Base-by-base conservation (phyloP, 176 grass and related monocot species). In the Aegilops umbellulata region DNA sequence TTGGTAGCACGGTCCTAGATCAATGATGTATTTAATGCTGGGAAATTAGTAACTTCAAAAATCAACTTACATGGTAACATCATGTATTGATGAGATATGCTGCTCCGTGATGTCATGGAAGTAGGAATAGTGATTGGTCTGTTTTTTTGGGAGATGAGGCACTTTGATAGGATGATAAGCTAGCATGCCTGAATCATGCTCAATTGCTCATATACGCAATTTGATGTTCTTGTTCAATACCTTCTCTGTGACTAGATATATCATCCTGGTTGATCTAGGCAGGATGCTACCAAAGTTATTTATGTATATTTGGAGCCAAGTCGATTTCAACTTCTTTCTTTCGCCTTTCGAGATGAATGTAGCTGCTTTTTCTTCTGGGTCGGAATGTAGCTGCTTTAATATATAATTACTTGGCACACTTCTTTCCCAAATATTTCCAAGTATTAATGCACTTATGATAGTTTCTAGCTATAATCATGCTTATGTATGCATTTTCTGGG, bases 401-500 rank as follows among this genome's bases (percentile, higher is more conserved):
- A 61, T 42, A 22, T 30, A 47, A 1, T 61, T 60, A 16, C 26
- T 41, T 72, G 25, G 1, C 51, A 61, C 6, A 26, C 32, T 83
- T 82, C 47, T 55, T 13, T 74, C 8, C 8, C 8, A 66, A 22
- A 27, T 82, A 17, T 76, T 69, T 67, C 34, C 5, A 12, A 76
- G 73, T 81, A 19, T 65, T 76, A 34, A 79, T 73, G 29, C 17
- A 60, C 65, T 23, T 10, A 3, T 6, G 74, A 44, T 25, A 47
- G 44, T 60, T 51, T 11, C 7, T 77, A 4, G 3, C 39, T 82
- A 4, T 17, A 65, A 14, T 86, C 49, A 72, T 83, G 17, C 34
- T 60, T 27, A 34, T 35, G 6, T 79, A 31, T 82, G 39, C 44
- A 65, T 80, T 90, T 89, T 26, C 13, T 8, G 10, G 13, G 78